phyloP scores from a whole-genome alignment of 768 basidiomycete genomes.

The Leucosporidium yakuticum region DNA sequence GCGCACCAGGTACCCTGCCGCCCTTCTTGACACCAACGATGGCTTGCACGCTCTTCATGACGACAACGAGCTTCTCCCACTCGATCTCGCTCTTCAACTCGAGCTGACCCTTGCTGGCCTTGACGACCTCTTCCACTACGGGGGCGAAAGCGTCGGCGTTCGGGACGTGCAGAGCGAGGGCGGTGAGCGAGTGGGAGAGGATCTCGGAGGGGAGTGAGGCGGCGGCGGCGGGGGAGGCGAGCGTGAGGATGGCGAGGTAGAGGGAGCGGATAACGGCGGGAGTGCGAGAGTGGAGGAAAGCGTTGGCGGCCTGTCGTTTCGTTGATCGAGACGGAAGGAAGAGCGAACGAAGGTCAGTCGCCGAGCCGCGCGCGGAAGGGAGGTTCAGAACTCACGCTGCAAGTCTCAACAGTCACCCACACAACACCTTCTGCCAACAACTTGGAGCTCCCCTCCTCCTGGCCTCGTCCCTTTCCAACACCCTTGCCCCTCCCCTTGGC shows the following conservation, averaged over 20 bases:
- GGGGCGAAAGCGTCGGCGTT: conserved; percentile 30
- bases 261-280: conserved; percentile 30
- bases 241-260: conserved; percentile 21
- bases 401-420: conserved; percentile 25
- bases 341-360: too few species aligned
- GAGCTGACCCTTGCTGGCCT: conserved; percentile 5
- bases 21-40: conserved; percentile 19
- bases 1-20: conserved; percentile 2
- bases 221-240: conserved; percentile 11
- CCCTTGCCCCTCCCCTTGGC: conserved; percentile 31
- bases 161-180: conserved; percentile 28
- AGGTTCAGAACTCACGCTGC: conserved; percentile 13
- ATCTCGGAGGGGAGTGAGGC: conserved; percentile 14
- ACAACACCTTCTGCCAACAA: conserved; percentile 31
- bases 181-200: conserved; percentile 30
- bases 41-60: conserved; percentile 14
- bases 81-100: conserved; percentile 1
- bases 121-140: conserved; percentile 27
- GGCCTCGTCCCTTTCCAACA: conserved; percentile 28
- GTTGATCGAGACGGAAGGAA: too few species aligned
- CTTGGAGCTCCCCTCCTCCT: conserved; percentile 34
- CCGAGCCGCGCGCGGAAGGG: too few species aligned
- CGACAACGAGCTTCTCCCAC: conserved; percentile 17
- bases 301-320: conserved; percentile 20
- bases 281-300: conserved; percentile 36